Conservation (phyloP, 371 early-diverging fungal genomes). For the Mucor circinelloides region DNA sequence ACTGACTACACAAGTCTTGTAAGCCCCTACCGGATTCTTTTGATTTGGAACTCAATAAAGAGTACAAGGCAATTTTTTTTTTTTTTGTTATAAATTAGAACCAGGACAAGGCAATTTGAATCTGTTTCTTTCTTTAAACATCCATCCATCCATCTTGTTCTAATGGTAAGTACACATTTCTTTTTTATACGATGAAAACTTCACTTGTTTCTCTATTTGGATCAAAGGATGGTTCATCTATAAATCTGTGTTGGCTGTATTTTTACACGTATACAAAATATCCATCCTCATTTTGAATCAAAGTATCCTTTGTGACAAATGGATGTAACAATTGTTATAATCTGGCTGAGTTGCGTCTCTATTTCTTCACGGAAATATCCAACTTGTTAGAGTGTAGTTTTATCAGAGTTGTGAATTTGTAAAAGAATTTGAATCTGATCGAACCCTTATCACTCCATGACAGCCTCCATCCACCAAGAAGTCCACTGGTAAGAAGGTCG, state of each 20-base stretch:
- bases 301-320: slow-evolving; percentile 3
- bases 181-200: slow-evolving; percentile 4
- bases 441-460: slow-evolving; percentile 28
- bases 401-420: slow-evolving; percentile 31
- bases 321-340: neutral
- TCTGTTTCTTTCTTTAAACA: slow-evolving; percentile 6
- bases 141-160: slow-evolving; percentile 16
- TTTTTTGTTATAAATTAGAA: neutral
- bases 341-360: slow-evolving; percentile 24
- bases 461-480: slow-evolving; percentile 63
- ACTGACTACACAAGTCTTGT: too few relatives aligned
- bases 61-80: neutral
- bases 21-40: too few relatives aligned
- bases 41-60: neutral
- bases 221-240: neutral
- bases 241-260: neutral
- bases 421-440: slow-evolving; percentile 30
- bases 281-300: neutral
- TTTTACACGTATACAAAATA: neutral
- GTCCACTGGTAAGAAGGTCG: slow-evolving; percentile 86
- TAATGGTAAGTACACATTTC: slow-evolving; percentile 16
- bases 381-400: slow-evolving; percentile 30
- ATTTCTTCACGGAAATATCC: slow-evolving; percentile 14
- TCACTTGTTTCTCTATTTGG: slow-evolving; percentile 12
- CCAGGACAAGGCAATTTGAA: neutral